Base-by-base conservation (phyloP, 2,329 filamentous ascomycete genomes). In the Raffaelea deltoideospora region DNA sequence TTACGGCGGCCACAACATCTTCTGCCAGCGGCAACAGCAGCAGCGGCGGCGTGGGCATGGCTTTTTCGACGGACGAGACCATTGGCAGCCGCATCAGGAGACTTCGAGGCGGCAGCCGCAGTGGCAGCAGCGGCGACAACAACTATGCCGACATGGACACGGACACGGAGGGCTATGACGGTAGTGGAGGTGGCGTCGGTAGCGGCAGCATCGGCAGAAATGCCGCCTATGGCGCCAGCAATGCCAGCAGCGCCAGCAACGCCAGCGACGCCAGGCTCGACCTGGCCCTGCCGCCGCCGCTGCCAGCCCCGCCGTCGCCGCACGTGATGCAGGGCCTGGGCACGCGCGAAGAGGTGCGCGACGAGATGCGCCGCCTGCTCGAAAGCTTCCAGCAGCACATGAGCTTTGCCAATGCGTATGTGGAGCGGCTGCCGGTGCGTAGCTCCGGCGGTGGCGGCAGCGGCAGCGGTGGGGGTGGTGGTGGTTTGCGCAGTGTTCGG, bases 301-400 rank as follows among this genome's bases (percentile, higher is more conserved):
- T 45, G 7, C 43, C 43, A 0, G 41, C 37, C 2, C 41, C 44
- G 28, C 70, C 69, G 2, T 61, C 64, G 2, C 52, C 59, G 3
- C 58, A 60, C 35, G 67, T 71, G 29, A 65, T 75, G 58, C 50
- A 53, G 42, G 54, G 54, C 5, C 38, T 50, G 31, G 50, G 49
- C 10, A 48, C 47, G 18, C 46, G 51, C 11, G 50, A 54, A 22
- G 48, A 54, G 41, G 48, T 54, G 35, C 45, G 50, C 19, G 52
- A 53, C 8, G 53, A 56, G 41, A 48, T 55, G 29, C 46, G 52
- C 46, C 43, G 53, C 15, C 38, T 56, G 42, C 41, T 56, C 37
- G 48, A 48, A 26, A 53, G 51, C 28, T 56, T 57, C 41, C 45
- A 49, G 34, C 50, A 54, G 37, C 54, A 57, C 38, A 44, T 57